Conservation (phyloP, 805 yeast genomes). For the Lipomyces starkeyi region DNA sequence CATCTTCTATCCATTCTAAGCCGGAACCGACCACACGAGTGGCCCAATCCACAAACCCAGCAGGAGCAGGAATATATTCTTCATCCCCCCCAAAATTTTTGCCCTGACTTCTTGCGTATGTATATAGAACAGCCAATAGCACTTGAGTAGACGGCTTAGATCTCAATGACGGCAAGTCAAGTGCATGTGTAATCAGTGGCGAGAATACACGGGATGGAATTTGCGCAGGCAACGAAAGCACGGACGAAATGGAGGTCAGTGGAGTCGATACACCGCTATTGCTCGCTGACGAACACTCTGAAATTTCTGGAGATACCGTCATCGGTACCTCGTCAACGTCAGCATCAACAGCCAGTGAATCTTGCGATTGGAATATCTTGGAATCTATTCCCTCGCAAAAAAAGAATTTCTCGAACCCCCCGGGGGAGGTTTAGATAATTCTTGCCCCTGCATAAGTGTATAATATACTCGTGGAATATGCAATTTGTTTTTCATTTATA, state of each 20-base stretch:
- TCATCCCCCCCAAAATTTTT: slow-evolving; percentile 15
- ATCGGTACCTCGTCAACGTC: background rate
- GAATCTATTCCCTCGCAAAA: background rate
- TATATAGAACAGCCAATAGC: slow-evolving; percentile 7
- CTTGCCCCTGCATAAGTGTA: background rate
- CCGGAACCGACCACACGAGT: slow-evolving; percentile 29
- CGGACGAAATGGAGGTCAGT: slow-evolving; percentile 8
- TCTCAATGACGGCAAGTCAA: slow-evolving; percentile 28
- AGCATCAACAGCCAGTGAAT: background rate
- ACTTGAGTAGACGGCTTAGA: slow-evolving; percentile 20
- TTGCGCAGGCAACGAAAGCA: slow-evolving; percentile 19
- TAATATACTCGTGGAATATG: background rate
- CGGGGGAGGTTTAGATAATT: no score
- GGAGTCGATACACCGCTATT: slow-evolving; percentile 14
- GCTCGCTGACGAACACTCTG: slow-evolving; percentile 8
- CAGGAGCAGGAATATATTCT: slow-evolving; percentile 10
- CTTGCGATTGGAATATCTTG: background rate
- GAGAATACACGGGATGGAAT: slow-evolving; percentile 27
- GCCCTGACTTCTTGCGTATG: slow-evolving; percentile 1
- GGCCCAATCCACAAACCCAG: slow-evolving; percentile 30
- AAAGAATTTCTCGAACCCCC: no score
- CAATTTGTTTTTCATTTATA: no score
- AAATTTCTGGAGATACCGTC: background rate
- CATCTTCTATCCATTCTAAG: slow-evolving; percentile 20
- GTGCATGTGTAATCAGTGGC: slow-evolving; percentile 21